These are phyloP conservation scores for Dactylellina haptotyla DNA, from an alignment of 2,329 filamentous ascomycete species.

Conservation along the genomic window DNA sequence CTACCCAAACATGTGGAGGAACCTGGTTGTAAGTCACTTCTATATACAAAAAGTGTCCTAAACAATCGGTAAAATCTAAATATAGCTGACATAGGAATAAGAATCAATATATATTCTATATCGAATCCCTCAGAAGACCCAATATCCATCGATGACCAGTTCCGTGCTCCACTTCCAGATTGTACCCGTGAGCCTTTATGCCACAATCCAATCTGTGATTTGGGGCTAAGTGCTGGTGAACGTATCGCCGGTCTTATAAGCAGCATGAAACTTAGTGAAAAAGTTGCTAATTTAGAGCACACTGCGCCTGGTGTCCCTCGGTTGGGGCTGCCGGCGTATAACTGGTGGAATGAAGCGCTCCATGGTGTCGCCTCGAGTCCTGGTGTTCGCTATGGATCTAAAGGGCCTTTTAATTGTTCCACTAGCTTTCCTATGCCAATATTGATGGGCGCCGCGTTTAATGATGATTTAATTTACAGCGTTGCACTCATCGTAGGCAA, in stretches of 20 bases:
- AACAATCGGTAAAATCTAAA: no score
- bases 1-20: no score
- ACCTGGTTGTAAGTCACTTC: no score
- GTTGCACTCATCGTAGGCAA: constrained; percentile 69
- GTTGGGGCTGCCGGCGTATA: not conserved
- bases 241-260: not conserved
- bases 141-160: not conserved
- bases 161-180: not conserved
- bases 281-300: not conserved
- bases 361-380: not conserved
- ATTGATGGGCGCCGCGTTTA: constrained; percentile 71
- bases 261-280: not conserved
- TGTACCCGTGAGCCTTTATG: not conserved
- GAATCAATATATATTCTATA: no score
- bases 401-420: constrained; percentile 70
- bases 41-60: no score
- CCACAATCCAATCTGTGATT: not conserved
- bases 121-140: not conserved
- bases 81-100: no score
- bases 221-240: not conserved
- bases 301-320: not conserved
- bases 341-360: not conserved
- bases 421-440: constrained; percentile 75
- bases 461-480: constrained; percentile 70
- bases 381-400: no score